Evolutionary conservation across 805 yeast genomes (phyloP).

Genomic region (Jamesozyma gamospora): DNA sequence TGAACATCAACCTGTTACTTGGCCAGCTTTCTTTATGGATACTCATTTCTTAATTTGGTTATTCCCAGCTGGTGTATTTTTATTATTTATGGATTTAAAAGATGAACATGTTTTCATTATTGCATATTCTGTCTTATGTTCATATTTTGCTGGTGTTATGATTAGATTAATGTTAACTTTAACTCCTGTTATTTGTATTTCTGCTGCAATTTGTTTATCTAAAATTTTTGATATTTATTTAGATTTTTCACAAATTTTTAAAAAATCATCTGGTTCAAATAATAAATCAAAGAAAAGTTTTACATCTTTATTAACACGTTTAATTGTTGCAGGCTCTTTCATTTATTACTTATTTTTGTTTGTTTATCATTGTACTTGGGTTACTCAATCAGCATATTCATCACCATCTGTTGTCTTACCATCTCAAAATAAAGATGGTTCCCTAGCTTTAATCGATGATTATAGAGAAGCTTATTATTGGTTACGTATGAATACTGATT

Average conservation of each 20-base stretch:
- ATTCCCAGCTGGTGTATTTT: constrained; percentile 94
- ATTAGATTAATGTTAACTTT: constrained; percentile 93
- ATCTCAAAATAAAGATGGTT: constrained; percentile 71
- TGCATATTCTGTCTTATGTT: constrained; percentile 84
- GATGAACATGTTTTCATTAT: constrained; percentile 91
- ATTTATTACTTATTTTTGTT: constrained; percentile 65
- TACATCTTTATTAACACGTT: constrained; percentile 42
- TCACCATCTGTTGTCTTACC: constrained; percentile 96
- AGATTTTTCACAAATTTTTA: constrained; percentile 37
- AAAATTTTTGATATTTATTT: constrained; percentile 74
- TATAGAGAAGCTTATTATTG: constrained; percentile 98
- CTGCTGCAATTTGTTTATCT: constrained; percentile 82
- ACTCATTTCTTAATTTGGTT: constrained; percentile 89
- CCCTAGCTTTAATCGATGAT: constrained; percentile 79
- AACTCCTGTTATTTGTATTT: constrained; percentile 92
- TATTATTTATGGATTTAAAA: constrained; percentile 78
- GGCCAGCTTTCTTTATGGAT: constrained; percentile 97
- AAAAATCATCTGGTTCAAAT: constrained; percentile 1
- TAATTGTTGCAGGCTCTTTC: constrained; percentile 57
- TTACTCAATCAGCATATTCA: constrained; percentile 88
- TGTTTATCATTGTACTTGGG: constrained; percentile 95
- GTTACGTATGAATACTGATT: constrained; percentile 95
- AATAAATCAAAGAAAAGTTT: constrained; percentile 13
- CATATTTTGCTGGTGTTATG: constrained; percentile 99
- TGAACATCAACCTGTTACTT: constrained; percentile 99